Evolutionary conservation across 306 rosid genomes (phyloP).

Genomic region (Vicia sativa): DNA sequence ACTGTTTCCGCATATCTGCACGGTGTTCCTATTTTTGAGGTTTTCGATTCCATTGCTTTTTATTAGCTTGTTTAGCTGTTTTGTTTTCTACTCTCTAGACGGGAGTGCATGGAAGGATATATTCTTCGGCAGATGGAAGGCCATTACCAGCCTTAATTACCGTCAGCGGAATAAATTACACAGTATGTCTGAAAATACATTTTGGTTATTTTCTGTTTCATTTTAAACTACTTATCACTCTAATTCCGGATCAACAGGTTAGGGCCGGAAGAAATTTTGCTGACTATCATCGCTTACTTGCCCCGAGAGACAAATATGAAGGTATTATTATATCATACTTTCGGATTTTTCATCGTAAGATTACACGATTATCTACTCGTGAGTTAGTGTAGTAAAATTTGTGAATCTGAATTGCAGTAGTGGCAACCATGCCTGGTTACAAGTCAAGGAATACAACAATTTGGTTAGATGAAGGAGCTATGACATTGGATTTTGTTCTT

Average conservation of each 20-base stretch:
- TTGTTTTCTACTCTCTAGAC: slow-evolving; percentile 55
- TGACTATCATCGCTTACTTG: slow-evolving; percentile 74
- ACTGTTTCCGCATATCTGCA: slow-evolving; percentile 26
- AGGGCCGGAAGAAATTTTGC: slow-evolving; percentile 58
- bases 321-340: slow-evolving; percentile 50
- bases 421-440: slow-evolving; percentile 71
- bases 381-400: slow-evolving; percentile 31
- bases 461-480: slow-evolving; percentile 71
- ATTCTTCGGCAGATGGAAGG: slow-evolving; percentile 76
- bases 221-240: too few species aligned
- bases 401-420: slow-evolving; percentile 58
- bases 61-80: slow-evolving; percentile 28
- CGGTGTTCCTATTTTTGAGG: neutral
- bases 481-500: slow-evolving; percentile 82
- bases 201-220: neutral
- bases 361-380: neutral
- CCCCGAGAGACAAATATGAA: slow-evolving; percentile 62
- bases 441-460: slow-evolving; percentile 71
- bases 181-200: slow-evolving; percentile 47
- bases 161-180: slow-evolving; percentile 71
- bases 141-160: slow-evolving; percentile 70
- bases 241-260: slow-evolving; percentile 50
- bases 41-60: slow-evolving; percentile 21
- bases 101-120: slow-evolving; percentile 88
- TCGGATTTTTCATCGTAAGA: neutral